These are phyloP conservation scores for Caloboletus firmus DNA, from an alignment of 1,284 basidiomycete species.

Conservation along the genomic window DNA sequence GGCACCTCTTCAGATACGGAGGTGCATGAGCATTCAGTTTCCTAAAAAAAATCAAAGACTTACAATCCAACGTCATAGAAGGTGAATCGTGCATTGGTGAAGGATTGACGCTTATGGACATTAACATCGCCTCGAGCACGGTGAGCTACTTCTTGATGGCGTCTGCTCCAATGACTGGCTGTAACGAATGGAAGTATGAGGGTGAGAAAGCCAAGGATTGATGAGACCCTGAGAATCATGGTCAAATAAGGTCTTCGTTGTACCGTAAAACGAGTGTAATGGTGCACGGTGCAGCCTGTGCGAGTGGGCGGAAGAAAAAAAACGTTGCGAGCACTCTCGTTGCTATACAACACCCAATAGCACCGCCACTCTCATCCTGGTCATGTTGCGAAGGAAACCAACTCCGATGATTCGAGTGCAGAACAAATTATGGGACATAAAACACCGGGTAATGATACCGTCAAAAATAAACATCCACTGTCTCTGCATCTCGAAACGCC, in stretches of 20 bases:
- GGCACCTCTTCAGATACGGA: constrained; percentile 43
- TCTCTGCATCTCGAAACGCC: constrained; percentile 5
- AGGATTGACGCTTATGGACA: constrained; percentile 39
- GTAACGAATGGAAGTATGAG: constrained; percentile 41
- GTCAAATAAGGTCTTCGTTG: neutral
- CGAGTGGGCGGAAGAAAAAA: neutral
- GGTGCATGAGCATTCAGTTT: constrained; percentile 2
- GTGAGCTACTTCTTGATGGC: constrained; percentile 46
- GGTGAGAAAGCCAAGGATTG: constrained; percentile 27
- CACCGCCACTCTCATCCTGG: constrained; percentile 19
- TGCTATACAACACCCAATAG: constrained; percentile 16
- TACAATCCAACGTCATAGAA: constrained; percentile 60
- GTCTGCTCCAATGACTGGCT: constrained; percentile 37
- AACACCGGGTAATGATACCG: constrained; percentile 16
- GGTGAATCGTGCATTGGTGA: constrained; percentile 41
- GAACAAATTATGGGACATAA: constrained; percentile 16
- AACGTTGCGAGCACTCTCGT: no score
- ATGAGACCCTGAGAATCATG: constrained; percentile 18
- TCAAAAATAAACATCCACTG: constrained; percentile 5
- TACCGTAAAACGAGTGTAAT: constrained; percentile 26
- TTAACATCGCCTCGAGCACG: constrained; percentile 42
- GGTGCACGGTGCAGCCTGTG: constrained; percentile 12
- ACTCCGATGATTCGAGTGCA: neutral
- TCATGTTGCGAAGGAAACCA: neutral
- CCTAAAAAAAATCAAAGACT: constrained; percentile 25